Base-by-base conservation (phyloP, 768 basidiomycete genomes). In the Punctularia strigosozonata region DNA sequence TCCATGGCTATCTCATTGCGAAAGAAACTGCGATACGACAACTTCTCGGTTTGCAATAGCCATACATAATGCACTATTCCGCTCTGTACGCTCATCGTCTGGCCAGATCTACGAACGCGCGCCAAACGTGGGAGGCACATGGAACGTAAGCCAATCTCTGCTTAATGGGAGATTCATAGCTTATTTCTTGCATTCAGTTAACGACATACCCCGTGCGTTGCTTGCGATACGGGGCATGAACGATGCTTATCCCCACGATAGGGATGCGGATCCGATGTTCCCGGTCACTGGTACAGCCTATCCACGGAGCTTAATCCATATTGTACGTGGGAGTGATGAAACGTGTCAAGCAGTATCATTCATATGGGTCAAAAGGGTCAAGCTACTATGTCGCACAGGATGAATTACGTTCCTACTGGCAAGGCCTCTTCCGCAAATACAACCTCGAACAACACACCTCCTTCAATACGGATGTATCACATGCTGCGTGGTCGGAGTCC, bases 221-320 rank as follows among this genome's bases (percentile, higher is more conserved):
- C 42, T 35, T 23, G n/a, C 18, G 30, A 24, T 24, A 33, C 31
- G 12, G 13, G 8, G 8, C 20, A 19, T 20, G 10, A 19, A 34
- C 8, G 10, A 10, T 20, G 10, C 8, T 20, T 10, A 34, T 34
- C 10, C 19, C 18, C 19, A n/a, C n/a, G n/a, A 8, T 36, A 44
- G 72, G 52, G 73, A 3, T 74, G 73, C 43, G 71, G 67, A 12
- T 75, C 69, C n/a, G 73, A 75, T 46, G 61, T 73, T 13, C 64
- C 70, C 7, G 69, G 55, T 7, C 69, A 71, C 45, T 71, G 70
- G 68, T 74, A 75, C 49, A 63, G 61, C 42, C 68, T 73, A 25
- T 74, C 73, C 5, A 64, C 66, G 6, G 72, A 75, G 18, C 57
- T 69, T 21, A 73, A 75, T 38, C 69, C 71, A 3, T 46, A 64